Evolutionary conservation across 23 red algal genomes (phyloP).

Genomic region (Gracilaria vermiculophylla): DNA sequence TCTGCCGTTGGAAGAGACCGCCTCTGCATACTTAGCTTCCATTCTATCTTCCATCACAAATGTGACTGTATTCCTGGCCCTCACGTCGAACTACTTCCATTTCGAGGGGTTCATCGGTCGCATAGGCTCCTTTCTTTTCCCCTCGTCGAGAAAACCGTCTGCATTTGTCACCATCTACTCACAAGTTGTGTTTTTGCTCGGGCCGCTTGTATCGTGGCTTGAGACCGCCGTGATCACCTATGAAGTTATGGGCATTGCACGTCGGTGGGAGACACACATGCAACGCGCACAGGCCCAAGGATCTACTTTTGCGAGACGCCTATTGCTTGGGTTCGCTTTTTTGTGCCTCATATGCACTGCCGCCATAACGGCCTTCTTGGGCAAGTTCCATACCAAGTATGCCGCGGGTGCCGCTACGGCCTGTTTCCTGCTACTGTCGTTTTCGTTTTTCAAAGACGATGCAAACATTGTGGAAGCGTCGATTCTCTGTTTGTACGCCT

Average conservation of each 20-base stretch:
- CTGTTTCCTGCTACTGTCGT: slow-evolving; percentile 1
- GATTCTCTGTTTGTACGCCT: slow-evolving; percentile 9
- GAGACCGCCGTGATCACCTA: slow-evolving; percentile 27
- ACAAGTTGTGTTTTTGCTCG: slow-evolving; percentile 4
- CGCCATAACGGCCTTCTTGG: neutral
- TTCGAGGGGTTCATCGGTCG: neutral
- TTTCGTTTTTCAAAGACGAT: slow-evolving; percentile 11
- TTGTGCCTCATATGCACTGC: neutral
- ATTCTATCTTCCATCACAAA: slow-evolving; percentile 9
- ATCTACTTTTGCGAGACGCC: neutral
- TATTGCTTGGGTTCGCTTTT: slow-evolving; percentile 10
- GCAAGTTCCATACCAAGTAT: neutral
- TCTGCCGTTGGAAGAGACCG: slow-evolving; percentile 1
- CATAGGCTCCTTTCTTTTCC: neutral
- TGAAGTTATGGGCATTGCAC: slow-evolving; percentile 33
- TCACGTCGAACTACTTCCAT: slow-evolving; percentile 20
- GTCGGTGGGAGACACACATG: neutral
- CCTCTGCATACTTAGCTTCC: neutral
- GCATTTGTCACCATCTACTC: slow-evolving; percentile 26
- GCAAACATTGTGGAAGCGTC: slow-evolving; percentile 27
- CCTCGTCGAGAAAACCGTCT: slow-evolving; percentile 1
- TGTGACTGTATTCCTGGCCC: neutral
- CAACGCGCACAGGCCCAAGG: neutral
- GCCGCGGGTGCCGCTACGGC: neutral
- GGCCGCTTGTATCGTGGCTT: slow-evolving; percentile 11